These are phyloP conservation scores for Kwoniella dejecticola DNA, from an alignment of 768 basidiomycete genomes.

Conservation along the genomic window DNA sequence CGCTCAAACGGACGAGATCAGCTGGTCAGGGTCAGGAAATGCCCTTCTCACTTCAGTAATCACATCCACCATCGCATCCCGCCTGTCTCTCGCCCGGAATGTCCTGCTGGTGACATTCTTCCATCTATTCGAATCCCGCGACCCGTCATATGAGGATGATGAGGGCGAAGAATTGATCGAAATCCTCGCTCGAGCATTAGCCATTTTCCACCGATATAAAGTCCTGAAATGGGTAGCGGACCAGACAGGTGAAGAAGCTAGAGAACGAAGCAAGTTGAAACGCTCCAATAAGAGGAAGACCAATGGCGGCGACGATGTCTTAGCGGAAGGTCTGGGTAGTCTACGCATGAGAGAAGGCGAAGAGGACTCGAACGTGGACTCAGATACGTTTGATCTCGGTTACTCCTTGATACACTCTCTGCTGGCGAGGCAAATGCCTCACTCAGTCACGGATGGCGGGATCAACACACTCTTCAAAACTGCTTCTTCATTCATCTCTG, in stretches of 20 bases:
- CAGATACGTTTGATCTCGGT: conserved; percentile 28
- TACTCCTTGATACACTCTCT: conserved; percentile 49
- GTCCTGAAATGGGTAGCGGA: conserved; percentile 37
- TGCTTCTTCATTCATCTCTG: conserved; percentile 67
- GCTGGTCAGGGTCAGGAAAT: conserved; percentile 37
- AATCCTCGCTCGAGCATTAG: conserved; percentile 28
- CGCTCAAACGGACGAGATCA: conserved; percentile 2
- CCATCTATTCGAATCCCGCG: conserved; percentile 29
- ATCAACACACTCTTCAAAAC: conserved; percentile 64
- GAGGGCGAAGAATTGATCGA: conserved; percentile 35
- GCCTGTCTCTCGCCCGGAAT: conserved; percentile 33
- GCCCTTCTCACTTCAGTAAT: conserved; percentile 36
- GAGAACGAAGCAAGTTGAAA: conserved; percentile 2
- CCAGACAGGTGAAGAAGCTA: conserved; percentile 37
- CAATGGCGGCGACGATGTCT: conserved; percentile 27
- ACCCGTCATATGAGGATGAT: conserved; percentile 30
- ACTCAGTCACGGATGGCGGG: not conserved
- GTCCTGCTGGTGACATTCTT: conserved; percentile 40
- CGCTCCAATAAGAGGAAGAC: conserved; percentile 22
- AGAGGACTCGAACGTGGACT: conserved; percentile 6
- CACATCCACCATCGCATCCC: conserved; percentile 22
- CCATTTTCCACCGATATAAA: conserved; percentile 37
- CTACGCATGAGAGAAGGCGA: conserved; percentile 27
- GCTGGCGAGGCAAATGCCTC: conserved; percentile 26
- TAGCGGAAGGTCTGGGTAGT: conserved; percentile 33